Evolutionary conservation across 331 rosid genomes (phyloP), one percentile per base, ranked within the genome.

Genomic region (Malus hybrid): DNA sequence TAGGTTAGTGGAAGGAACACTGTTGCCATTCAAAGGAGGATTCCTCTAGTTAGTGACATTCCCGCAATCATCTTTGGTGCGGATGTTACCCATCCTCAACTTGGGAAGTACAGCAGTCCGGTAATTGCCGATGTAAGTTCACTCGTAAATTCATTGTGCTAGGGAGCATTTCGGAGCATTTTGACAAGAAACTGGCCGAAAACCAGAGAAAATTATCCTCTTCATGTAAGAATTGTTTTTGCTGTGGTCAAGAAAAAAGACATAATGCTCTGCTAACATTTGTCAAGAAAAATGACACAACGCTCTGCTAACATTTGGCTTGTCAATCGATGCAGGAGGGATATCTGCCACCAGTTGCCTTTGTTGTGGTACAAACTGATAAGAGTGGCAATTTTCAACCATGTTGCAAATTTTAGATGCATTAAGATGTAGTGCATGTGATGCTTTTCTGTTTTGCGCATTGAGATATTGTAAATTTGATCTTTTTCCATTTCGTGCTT

Each of bases 101-200:
- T 82, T 0, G 85, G 82, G 24, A 85, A 87, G 56, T 79, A 82
- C 46, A 67, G 85, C 2, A 71, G 81, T 19, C 83, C 90, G 10
- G 90, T 97, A 9, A 91, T 94, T 34, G 97, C 99, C 10, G 99
- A 97, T 0, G 99, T 91, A 85, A 71, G 84, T 33, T 44, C 7
- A 68, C 54, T 32, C 24, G 0, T 20, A 48, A 65, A 36, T 57
- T 4, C 42, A 36, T 36, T 36, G 42, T 36, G 42, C 18, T 73
- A 94, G 99, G 86, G 99, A 94, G 22, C 79, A 78, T 7, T 77
- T 94, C 9, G 32, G 65, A 0, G 77, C 96, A 12, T 94, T 88
- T 65, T 56, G 62, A 7, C 66, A 0, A 22, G 29, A 88, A 9
- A 87, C 91, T 6, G 27, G 22, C 0, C 1, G 0, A 0, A 94